Percentiles rank a stretch among this genome's conserved stretches.
These are phyloP conservation scores for Pilobolus umbonatus DNA, from an alignment of 192 early-diverging fungal genomes.

Conservation along the genomic window DNA sequence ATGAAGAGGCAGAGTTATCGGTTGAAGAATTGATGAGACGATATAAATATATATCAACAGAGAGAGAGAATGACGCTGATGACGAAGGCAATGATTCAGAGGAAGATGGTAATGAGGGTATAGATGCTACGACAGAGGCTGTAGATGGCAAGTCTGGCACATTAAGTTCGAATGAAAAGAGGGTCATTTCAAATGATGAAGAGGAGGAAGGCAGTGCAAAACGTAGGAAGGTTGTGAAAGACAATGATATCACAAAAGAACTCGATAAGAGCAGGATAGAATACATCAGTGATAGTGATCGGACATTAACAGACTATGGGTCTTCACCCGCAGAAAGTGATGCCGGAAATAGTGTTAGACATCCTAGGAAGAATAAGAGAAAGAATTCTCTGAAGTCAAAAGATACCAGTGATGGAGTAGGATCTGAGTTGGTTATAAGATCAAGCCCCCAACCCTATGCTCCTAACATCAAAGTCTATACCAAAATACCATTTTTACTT, in stretches of 20 bases:
- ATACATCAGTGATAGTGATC: slow-evolving; percentile 25
- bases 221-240: slow-evolving; percentile 30
- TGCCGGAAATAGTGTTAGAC: background rate
- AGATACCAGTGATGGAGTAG: too few species aligned
- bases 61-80: slow-evolving; percentile 15
- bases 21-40: slow-evolving; percentile 35
- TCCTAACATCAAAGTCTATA: slow-evolving; percentile 41
- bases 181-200: too few species aligned
- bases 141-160: slow-evolving; percentile 14
- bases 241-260: too few species aligned
- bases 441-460: slow-evolving; percentile 16
- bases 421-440: too few species aligned
- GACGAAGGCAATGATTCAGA: slow-evolving; percentile 23
- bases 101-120: slow-evolving; percentile 17
- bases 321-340: slow-evolving; percentile 11
- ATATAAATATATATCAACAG: slow-evolving; percentile 18
- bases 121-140: slow-evolving; percentile 23
- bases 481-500: slow-evolving; percentile 55
- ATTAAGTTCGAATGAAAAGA: slow-evolving; percentile 18
- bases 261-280: background rate
- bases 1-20: slow-evolving; percentile 17
- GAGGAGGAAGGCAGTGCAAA: slow-evolving; percentile 18
- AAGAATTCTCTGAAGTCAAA: too few species aligned
- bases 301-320: slow-evolving; percentile 32
- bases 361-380: slow-evolving; percentile 4